Evolutionary conservation across 2,329 filamentous ascomycete species (phyloP).

Genomic region (Zasmidium cellare): DNA sequence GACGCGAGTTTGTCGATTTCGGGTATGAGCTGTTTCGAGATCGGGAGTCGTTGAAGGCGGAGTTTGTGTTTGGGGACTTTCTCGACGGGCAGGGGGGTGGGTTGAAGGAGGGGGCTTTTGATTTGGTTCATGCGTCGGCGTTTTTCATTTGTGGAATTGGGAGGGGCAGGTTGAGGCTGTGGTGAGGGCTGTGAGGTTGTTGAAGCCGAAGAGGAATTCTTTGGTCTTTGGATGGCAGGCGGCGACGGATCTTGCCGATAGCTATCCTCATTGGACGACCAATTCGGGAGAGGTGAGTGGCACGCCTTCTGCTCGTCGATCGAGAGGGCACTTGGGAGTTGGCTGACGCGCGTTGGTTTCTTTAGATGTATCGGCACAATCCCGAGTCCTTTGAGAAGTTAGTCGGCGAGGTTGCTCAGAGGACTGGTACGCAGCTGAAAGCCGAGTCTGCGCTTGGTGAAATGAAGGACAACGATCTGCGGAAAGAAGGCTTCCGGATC

Average conservation of each 20-base stretch:
- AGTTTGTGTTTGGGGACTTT: slow-evolving; percentile 38
- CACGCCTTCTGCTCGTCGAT: no score
- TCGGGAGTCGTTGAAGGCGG: slow-evolving; percentile 28
- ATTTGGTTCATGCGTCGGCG: slow-evolving; percentile 43
- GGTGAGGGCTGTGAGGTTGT: slow-evolving; percentile 33
- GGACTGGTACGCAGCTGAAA: slow-evolving; percentile 39
- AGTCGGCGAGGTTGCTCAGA: slow-evolving; percentile 41
- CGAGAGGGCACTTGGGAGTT: no score
- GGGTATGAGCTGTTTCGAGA: slow-evolving; percentile 43
- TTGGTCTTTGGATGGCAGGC: slow-evolving; percentile 44
- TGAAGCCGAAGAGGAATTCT: slow-evolving; percentile 36
- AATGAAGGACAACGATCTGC: background rate
- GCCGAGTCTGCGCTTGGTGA: slow-evolving; percentile 21
- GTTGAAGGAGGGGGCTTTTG: slow-evolving; percentile 24
- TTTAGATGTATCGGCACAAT: slow-evolving; percentile 39
- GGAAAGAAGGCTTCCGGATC: background rate
- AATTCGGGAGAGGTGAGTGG: slow-evolving; percentile 13
- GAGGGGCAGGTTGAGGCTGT: slow-evolving; percentile 41
- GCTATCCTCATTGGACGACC: slow-evolving; percentile 15
- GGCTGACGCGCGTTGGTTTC: background rate
- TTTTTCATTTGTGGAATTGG: slow-evolving; percentile 48
- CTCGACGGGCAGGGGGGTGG: slow-evolving; percentile 28
- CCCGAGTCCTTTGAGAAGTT: slow-evolving; percentile 37
- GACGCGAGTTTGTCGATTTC: slow-evolving; percentile 35
- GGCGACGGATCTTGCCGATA: slow-evolving; percentile 33